Evolutionary conservation across 768 basidiomycete species (phyloP), one percentile per base, ranked within the genome.

Genomic region (Agrocybe chaxingu): DNA sequence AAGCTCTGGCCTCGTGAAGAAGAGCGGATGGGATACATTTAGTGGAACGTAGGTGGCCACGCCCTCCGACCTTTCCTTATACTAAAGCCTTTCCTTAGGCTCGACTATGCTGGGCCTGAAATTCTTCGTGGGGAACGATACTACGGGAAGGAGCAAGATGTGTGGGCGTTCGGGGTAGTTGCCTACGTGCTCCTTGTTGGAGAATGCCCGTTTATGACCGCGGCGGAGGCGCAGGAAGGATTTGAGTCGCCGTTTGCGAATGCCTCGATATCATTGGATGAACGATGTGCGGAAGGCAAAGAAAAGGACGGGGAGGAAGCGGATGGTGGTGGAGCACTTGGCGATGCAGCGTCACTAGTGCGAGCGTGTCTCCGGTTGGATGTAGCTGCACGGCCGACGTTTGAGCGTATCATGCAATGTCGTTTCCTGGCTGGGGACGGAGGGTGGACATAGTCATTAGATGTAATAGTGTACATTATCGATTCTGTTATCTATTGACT

Each of bases 131-230:
- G 96, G 3, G 93, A 97, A 64, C 81, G 90, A 44, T 99, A 99
- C 66, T 80, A 89, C 56, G 97, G 96, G 33, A 95, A 94, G 63
- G 93, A 96, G 64, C 95, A 98, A 68, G 96, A 99, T 59, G 89
- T 98, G 2, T 99, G 96, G 95, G 96, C 96, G 0, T 90, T 96
- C 53, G 96, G 96, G 10, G 94, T 98, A 18, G 92, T 99, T 16
- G 93, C 87, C 9, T 99, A 94, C 66, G 96, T 99, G 49, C 81
- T 99, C 54, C 79, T 98, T 12, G 81, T 87, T 16, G 92, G 92
- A 5, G 92, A 96, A 71, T 95, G 92, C 62, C 92, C 92, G 1
- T 95, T 94, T 72, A 82, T 85, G 70, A 92, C 89, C 12, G 87
- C 94, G 1, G 87, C 85, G 35, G 95, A 98, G 65, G 92, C 94